Evolutionary conservation across 169 alveolate genomes (phyloP), one percentile per base, ranked within the genome.

Genomic region (Blepharisma undulans): DNA sequence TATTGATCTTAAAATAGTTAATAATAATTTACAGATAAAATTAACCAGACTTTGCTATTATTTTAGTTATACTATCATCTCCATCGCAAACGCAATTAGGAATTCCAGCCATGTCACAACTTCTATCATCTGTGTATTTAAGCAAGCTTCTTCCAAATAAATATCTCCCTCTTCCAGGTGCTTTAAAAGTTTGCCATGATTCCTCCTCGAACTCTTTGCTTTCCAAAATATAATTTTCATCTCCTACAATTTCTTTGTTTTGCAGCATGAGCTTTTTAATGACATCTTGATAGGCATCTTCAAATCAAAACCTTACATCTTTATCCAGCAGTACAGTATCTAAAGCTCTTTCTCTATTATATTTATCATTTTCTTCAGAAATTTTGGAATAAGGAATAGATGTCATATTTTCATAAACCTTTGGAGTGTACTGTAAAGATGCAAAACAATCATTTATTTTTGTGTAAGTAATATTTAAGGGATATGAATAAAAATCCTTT

Each of bases 111-210:
- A 61, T 22, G 7, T 27, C 29, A 27, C 91, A 86, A n/a, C n/a
- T 71, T 19, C 81, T 29, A 71, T 22, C 84, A 71, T 86, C 84
- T 25, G 30, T 27, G 72, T 86, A 72, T 34, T 36, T 86, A 19
- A 86, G 29, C 84, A 86, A 86, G 66, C 91, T 86, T 30, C 84
- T 86, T 71, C 91, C 91, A 86, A 86, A 86, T 22, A 86, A 29
- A 36, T 86, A 86, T 25, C 91, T 29, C 22, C 91, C 91, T 27
- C 27, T 27, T 30, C 91, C 91, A 66, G 91, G 91, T 19, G 91
- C 91, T 86, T 86, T 60, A 8, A 29, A 25, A 22, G 60, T 71
- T 1, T 86, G 21, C 85, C 91, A 86, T 19, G 84, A 19, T 19
- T 86, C 32, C 16, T 27, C 22, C 72, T 86, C 91, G 1, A 27